These are phyloP conservation scores for Leccinum rimulosum DNA, from an alignment of 768 basidiomycete genomes.

Conservation along the genomic window DNA sequence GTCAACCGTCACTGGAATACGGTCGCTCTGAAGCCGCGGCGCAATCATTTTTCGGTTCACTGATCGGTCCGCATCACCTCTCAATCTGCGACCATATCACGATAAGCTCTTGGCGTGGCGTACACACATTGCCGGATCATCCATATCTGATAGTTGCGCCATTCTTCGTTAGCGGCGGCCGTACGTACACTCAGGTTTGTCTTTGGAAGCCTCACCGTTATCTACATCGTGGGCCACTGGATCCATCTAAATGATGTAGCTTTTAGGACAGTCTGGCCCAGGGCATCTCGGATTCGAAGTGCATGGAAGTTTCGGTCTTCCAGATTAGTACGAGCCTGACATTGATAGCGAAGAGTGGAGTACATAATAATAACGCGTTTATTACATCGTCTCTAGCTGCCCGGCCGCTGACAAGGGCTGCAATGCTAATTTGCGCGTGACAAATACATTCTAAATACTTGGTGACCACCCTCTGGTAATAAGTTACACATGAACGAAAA, in stretches of 20 bases:
- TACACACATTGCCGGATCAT: not conserved
- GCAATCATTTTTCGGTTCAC: not conserved
- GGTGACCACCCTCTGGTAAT: not conserved
- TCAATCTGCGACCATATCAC: constrained; percentile 15
- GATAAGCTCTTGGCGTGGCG: not conserved
- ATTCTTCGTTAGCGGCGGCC: not conserved
- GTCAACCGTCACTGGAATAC: too few species aligned
- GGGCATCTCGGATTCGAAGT: not conserved
- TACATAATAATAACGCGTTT: not conserved
- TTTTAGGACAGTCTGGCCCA: not conserved
- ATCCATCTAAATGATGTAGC: too few species aligned
- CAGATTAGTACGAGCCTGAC: not conserved
- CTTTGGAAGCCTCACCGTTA: not conserved
- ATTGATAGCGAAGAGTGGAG: not conserved
- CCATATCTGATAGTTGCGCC: constrained; percentile 1
- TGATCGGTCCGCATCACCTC: constrained; percentile 3
- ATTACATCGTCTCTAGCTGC: not conserved
- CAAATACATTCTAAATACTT: constrained; percentile 14
- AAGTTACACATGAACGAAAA: constrained; percentile 2
- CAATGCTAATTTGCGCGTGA: not conserved
- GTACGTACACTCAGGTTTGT: not conserved
- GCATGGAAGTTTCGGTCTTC: too few species aligned
- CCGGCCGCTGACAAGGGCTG: not conserved
- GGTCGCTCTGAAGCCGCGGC: not conserved
- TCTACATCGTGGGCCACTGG: not conserved